phyloP scores from a whole-genome alignment of 1,284 basidiomycete genomes.

The Golubevia pallescens region DNA sequence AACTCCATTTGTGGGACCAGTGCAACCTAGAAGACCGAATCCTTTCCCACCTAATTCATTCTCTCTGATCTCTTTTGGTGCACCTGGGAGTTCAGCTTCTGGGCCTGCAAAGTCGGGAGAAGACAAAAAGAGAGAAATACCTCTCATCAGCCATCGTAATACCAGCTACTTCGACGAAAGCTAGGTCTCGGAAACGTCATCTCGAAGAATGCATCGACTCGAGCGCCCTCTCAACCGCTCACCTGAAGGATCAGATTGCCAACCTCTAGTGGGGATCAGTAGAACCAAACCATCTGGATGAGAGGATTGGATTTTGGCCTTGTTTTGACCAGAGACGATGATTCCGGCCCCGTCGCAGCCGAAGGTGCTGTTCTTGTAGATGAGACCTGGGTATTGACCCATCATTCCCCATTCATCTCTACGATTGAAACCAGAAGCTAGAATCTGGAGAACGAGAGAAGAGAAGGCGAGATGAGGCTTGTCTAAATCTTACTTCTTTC shows the following conservation, averaged over 20 bases:
- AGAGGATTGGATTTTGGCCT: conserved; percentile 13
- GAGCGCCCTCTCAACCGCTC: too few species aligned
- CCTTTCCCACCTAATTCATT: conserved; percentile 53
- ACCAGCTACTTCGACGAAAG: too few species aligned
- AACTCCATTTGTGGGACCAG: conserved; percentile 29
- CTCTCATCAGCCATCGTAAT: too few species aligned
- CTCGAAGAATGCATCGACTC: too few species aligned
- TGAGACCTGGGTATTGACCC: conserved; percentile 51
- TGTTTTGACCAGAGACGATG: conserved; percentile 8
- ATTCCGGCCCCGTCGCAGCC: conserved; percentile 51
- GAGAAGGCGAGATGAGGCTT: neutral
- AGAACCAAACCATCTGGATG: conserved; percentile 26
- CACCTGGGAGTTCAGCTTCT: conserved; percentile 42
- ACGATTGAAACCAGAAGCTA: conserved; percentile 56
- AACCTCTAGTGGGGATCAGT: conserved; percentile 46
- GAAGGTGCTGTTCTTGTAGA: conserved; percentile 41
- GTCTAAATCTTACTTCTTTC: neutral
- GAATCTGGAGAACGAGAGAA: conserved; percentile 16
- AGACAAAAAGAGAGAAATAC: too few species aligned
- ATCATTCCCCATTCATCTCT: conserved; percentile 55
- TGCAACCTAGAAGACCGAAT: conserved; percentile 53
- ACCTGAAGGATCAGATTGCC: conserved; percentile 33
- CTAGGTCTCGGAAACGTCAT: too few species aligned
- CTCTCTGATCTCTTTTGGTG: conserved; percentile 12
- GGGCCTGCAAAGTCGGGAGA: too few species aligned